Conservation (phyloP, 1,284 basidiomycete species). For the Apiotrichum veenhuisii region DNA sequence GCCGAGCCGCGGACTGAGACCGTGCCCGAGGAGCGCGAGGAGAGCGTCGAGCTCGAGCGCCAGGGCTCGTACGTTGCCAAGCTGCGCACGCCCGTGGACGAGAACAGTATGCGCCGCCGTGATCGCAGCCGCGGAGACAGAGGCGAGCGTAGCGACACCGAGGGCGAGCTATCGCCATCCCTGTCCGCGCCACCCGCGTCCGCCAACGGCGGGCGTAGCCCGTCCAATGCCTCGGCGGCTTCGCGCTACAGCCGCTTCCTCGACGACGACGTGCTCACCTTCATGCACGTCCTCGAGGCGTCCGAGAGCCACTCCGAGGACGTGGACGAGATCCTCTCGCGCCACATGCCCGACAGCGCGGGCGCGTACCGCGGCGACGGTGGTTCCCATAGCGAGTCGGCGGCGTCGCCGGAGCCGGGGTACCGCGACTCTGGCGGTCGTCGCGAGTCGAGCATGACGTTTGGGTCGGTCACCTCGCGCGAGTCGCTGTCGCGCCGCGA, state of each 20-base stretch:
- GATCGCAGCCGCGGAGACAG: not conserved
- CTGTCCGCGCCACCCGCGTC: not conserved
- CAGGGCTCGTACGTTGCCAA: not conserved
- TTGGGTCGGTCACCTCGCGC: no score
- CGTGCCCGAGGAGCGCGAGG: not conserved
- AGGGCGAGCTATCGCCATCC: not conserved
- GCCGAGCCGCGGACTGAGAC: not conserved
- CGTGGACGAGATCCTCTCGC: not conserved
- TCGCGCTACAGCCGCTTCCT: not conserved
- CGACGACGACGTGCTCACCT: not conserved
- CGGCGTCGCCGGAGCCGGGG: no score
- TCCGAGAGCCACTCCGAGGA: not conserved
- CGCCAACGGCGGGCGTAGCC: not conserved
- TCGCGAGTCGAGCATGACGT: no score
- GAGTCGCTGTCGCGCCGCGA: no score
- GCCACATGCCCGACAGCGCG: not conserved
- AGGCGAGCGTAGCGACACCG: not conserved
- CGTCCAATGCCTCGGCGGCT: not conserved
- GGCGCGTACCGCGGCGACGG: no score
- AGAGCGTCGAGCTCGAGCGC: not conserved
- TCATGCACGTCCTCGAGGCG: not conserved
- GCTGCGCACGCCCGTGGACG: not conserved
- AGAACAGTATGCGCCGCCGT: not conserved
- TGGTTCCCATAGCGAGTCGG: no score
- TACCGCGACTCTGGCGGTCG: no score